Base-by-base conservation (phyloP, 768 basidiomycete genomes). In the Lentinula edodes region DNA sequence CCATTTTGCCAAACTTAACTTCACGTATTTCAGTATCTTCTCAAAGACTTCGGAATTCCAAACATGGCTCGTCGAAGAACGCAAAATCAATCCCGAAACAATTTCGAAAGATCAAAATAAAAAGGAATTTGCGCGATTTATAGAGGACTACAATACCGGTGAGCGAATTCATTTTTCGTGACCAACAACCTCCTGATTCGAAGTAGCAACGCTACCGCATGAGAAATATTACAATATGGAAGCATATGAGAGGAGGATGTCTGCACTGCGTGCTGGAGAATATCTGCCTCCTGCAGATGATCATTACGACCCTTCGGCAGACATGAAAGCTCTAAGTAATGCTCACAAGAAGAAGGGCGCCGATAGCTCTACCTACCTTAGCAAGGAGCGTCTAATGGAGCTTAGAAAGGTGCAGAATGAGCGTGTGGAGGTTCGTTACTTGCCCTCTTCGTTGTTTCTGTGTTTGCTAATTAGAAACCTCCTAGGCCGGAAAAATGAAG, bases 211-310 rank as follows among this genome's bases (percentile, higher is more conserved):
- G 3, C 80, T 97, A 2, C 92, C 95, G 9, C 90, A 96, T 68
- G 93, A 95, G 71, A 97, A 97, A 71, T 97, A 95, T 73, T 96
- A 96, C 72, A 84, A 95, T 69, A 93, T 95, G 83, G 86, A 85
- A 59, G 81, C 84, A 5, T 94, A 93, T 70, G 92, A 95, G 63
- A 78, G 78, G 20, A 87, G 92, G 52, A 96, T 96, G 95, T 73
- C 83, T 41, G 86, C 91, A 20, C 75, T 96, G 53, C 86, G 93
- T 50, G 80, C 86, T n/a, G 95, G 95, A 42, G 93, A 91, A 66
- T 89, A 84, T 56, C 74, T 93, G 8, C 89, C 91, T 0, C 87
- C 89, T 6, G 66, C 83, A 3, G 83, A 88, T 60, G 87, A 89
- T 68, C 68, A 74, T 12, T 97, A 97, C 72, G 91, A 97, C 71